Conservation (phyloP, 1,284 basidiomycete species). For the Porodaedalea pini region DNA sequence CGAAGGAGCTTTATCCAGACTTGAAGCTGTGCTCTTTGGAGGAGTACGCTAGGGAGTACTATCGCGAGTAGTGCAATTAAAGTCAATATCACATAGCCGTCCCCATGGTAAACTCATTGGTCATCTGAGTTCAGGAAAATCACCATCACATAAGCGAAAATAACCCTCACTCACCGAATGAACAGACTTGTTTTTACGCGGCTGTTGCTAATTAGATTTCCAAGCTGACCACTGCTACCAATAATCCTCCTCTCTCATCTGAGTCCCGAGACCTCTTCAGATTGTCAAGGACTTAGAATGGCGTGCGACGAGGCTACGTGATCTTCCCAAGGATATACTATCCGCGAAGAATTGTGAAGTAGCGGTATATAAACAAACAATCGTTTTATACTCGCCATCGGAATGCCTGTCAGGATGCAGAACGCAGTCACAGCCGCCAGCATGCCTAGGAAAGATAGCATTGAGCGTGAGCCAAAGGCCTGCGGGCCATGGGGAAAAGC, state of each 20-base stretch:
- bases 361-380: too few species aligned
- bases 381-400: constrained; percentile 5
- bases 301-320: constrained; percentile 3
- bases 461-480: not conserved
- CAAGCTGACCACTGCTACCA: too few species aligned
- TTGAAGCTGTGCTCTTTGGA: constrained; percentile 5
- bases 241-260: not conserved
- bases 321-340: constrained; percentile 12
- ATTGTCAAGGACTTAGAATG: constrained; percentile 2
- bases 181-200: too few species aligned
- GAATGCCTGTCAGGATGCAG: constrained; percentile 9
- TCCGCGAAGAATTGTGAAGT: too few species aligned
- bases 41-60: constrained; percentile 9
- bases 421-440: constrained; percentile 9
- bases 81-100: too few species aligned
- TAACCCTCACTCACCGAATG: too few species aligned
- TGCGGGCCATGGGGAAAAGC: not conserved
- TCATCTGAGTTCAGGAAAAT: too few species aligned
- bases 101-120: too few species aligned
- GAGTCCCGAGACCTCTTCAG: not conserved
- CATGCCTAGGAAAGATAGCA: not conserved
- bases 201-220: too few species aligned
- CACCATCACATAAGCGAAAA: too few species aligned
- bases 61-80: too few species aligned
- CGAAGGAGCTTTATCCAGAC: constrained; percentile 19